These are phyloP conservation scores for Suillus brevipes DNA, from an alignment of 768 basidiomycete species.

Conservation along the genomic window DNA sequence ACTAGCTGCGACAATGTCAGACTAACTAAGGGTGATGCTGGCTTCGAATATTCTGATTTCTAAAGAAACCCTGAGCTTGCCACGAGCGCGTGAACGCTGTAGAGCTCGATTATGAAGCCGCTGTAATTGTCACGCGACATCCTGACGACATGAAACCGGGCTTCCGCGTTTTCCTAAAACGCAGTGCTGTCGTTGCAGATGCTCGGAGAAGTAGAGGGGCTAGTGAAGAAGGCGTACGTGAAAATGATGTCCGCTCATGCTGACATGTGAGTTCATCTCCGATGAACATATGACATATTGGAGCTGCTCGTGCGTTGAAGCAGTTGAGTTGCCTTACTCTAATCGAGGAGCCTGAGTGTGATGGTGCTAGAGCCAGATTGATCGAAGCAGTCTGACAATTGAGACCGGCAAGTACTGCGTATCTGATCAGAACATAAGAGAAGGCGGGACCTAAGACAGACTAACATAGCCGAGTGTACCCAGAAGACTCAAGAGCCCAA, in stretches of 20 bases:
- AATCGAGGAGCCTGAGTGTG: background rate
- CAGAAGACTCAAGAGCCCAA: too few species aligned
- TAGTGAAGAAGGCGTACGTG: slow-evolving; percentile 12
- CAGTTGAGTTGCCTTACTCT: background rate
- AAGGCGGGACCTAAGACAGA: background rate
- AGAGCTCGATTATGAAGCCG: slow-evolving; percentile 13
- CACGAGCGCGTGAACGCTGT: slow-evolving; percentile 11
- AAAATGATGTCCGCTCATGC: slow-evolving; percentile 5
- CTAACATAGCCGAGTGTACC: too few species aligned
- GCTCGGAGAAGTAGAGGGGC: slow-evolving; percentile 19
- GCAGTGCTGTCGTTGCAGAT: slow-evolving; percentile 26
- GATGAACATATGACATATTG: background rate
- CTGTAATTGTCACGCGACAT: background rate
- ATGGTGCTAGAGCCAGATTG: background rate
- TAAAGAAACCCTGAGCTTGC: slow-evolving; percentile 9
- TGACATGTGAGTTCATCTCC: slow-evolving; percentile 2
- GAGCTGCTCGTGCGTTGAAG: slow-evolving; percentile 3
- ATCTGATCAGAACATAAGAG: background rate
- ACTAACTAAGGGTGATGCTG: slow-evolving; percentile 26
- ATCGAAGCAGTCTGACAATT: background rate
- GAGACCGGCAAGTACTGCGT: background rate
- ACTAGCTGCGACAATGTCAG: too few species aligned
- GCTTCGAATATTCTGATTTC: slow-evolving; percentile 38
- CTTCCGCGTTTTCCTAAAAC: slow-evolving; percentile 14
- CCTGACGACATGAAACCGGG: slow-evolving; percentile 16